phyloP scores from a whole-genome alignment of 2,329 filamentous ascomycete species.

The Aspergillus novofumigatus region DNA sequence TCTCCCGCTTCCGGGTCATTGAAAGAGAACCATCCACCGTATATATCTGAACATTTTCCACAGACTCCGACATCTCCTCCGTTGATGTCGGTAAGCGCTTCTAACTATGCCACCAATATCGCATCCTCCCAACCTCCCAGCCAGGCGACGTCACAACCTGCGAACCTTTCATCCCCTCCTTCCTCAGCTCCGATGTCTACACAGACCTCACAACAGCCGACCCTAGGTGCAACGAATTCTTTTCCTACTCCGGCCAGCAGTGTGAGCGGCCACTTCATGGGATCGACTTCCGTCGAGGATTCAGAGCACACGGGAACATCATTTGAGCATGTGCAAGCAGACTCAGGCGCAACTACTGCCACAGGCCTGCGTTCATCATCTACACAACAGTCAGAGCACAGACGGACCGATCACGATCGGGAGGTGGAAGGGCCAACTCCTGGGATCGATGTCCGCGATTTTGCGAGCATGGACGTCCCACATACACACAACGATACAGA shows the following conservation, averaged over 20 bases:
- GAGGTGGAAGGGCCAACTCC: slow-evolving; percentile 15
- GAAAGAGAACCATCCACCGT: slow-evolving; percentile 31
- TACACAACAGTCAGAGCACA: slow-evolving; percentile 26
- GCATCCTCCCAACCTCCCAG: slow-evolving; percentile 43
- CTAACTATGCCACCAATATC: slow-evolving; percentile 46
- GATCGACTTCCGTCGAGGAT: slow-evolving; percentile 31
- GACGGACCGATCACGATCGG: slow-evolving; percentile 34
- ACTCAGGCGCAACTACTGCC: slow-evolving; percentile 9
- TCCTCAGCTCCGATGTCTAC: slow-evolving; percentile 42
- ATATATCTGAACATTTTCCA: slow-evolving; percentile 29
- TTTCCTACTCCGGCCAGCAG: slow-evolving; percentile 46
- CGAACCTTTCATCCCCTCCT: slow-evolving; percentile 38
- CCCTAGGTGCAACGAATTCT: slow-evolving; percentile 38
- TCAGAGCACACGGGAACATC: slow-evolving; percentile 32
- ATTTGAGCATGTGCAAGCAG: slow-evolving; percentile 19
- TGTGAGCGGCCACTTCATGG: slow-evolving; percentile 33
- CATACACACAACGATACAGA: slow-evolving; percentile 21
- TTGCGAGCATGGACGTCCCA: slow-evolving; percentile 17
- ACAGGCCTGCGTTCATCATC: slow-evolving; percentile 14
- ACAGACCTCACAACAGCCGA: slow-evolving; percentile 39
- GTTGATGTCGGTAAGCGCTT: slow-evolving; percentile 49
- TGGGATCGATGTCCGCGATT: slow-evolving; percentile 18
- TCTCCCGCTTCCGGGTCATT: slow-evolving; percentile 38
- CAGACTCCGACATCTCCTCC: slow-evolving; percentile 43
- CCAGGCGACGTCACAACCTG: slow-evolving; percentile 40